Evolutionary conservation across 2,329 filamentous ascomycete genomes (phyloP).

Genomic region (Macrophomina pseudophaseolina): DNA sequence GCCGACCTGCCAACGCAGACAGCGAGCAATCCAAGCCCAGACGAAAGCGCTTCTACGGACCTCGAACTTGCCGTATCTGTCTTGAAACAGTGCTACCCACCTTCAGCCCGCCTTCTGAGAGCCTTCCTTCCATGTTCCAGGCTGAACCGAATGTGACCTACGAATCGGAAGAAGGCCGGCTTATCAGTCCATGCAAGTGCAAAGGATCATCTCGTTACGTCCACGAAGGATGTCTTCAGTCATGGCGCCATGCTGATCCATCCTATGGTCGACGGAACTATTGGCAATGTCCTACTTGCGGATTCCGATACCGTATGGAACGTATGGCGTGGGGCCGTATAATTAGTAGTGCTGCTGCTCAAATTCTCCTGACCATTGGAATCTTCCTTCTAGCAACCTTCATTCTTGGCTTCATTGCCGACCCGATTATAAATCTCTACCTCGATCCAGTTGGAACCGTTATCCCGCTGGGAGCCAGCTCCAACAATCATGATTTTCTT

Average conservation of each 20-base stretch:
- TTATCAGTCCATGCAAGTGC: slow-evolving; percentile 91
- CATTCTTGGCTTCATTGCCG: slow-evolving; percentile 85
- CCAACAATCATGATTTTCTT: slow-evolving; percentile 7
- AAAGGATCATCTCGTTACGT: slow-evolving; percentile 93
- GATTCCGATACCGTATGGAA: slow-evolving; percentile 79
- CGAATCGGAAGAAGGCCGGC: slow-evolving; percentile 73
- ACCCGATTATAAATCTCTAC: slow-evolving; percentile 89
- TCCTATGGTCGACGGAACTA: slow-evolving; percentile 69
- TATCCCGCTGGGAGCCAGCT: slow-evolving; percentile 7
- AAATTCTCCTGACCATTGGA: slow-evolving; percentile 71
- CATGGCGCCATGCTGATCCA: slow-evolving; percentile 79
- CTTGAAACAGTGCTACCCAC: slow-evolving; percentile 72
- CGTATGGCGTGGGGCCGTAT: slow-evolving; percentile 76
- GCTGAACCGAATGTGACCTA: slow-evolving; percentile 66
- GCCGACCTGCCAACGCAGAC: neutral
- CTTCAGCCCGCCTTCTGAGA: slow-evolving; percentile 60
- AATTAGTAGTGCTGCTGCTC: slow-evolving; percentile 60
- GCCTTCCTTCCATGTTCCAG: slow-evolving; percentile 62
- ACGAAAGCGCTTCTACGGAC: slow-evolving; percentile 60
- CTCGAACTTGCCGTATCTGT: slow-evolving; percentile 87
- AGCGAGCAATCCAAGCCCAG: slow-evolving; percentile 6
- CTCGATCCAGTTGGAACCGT: slow-evolving; percentile 64
- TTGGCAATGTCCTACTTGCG: slow-evolving; percentile 87
- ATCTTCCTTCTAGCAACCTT: slow-evolving; percentile 79
- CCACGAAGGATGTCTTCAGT: slow-evolving; percentile 85